Percentiles rank a stretch among this genome's conserved stretches.
Conservation (phyloP, 208 protist genomes). For the Trypanosoma scelopori region DNA sequence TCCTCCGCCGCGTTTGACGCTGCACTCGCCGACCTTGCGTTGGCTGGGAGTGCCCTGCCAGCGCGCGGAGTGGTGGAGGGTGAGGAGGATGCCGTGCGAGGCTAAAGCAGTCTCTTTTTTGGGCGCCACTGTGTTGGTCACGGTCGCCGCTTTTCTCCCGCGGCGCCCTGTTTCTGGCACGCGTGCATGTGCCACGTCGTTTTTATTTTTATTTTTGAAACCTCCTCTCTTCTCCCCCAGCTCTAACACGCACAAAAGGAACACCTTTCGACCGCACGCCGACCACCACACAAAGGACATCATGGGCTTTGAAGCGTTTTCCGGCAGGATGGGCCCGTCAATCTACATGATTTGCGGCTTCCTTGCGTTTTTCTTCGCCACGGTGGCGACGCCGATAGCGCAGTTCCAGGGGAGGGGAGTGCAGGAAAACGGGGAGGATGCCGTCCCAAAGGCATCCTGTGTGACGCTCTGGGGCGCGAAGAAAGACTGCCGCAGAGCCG, state of each 20-base stretch:
- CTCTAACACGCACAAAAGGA: too few species aligned
- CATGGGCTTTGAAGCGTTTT: conserved; percentile 55
- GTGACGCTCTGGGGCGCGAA: conserved; percentile 57
- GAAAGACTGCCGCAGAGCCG: conserved; percentile 40
- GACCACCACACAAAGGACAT: conserved; percentile 13
- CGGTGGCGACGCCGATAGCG: conserved; percentile 47
- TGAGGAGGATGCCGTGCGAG: neutral
- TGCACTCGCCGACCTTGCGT: conserved; percentile 54
- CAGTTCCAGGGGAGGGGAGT: conserved; percentile 54
- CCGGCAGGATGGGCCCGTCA: conserved; percentile 37
- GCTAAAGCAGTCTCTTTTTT: neutral
- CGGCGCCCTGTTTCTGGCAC: neutral
- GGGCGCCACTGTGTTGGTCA: neutral
- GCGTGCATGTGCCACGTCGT: neutral
- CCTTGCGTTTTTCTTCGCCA: conserved; percentile 54
- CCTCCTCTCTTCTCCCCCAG: too few species aligned
- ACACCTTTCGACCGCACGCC: neutral
- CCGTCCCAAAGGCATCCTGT: conserved; percentile 38
- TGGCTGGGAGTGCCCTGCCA: conserved; percentile 32
- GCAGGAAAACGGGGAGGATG: neutral
- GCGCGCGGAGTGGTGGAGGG: too few species aligned
- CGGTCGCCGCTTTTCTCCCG: too few species aligned
- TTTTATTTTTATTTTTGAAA: neutral
- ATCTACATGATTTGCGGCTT: conserved; percentile 44
- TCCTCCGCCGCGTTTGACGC: conserved; percentile 63